Evolutionary conservation across 306 rosid genomes (phyloP).

Genomic region (Begonia peltatifolia): DNA sequence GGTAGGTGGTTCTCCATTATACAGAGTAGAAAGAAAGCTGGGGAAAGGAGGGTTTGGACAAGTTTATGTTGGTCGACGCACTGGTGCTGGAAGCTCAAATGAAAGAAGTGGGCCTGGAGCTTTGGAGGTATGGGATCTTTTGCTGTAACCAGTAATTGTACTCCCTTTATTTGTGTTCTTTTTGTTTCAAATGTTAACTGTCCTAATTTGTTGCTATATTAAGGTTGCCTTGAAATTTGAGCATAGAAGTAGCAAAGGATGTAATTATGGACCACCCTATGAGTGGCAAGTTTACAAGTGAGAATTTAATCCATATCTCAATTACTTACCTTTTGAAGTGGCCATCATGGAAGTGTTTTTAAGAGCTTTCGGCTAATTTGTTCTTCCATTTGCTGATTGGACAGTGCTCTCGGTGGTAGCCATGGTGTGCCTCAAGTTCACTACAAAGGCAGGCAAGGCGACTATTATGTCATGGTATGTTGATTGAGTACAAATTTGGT

Average conservation of each 20-base stretch:
- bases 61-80: constrained; percentile 83
- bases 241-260: constrained; percentile 83
- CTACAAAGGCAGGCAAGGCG: constrained; percentile 37
- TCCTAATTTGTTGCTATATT: not conserved
- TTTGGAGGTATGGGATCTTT: constrained; percentile 39
- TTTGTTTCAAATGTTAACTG: not conserved
- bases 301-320: not conserved
- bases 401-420: constrained; percentile 35
- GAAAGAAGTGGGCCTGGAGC: constrained; percentile 72
- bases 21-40: constrained; percentile 29
- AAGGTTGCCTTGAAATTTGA: constrained; percentile 95
- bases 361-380: not conserved
- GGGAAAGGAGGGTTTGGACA: constrained; percentile 99
- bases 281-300: constrained; percentile 79
- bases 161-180: not conserved
- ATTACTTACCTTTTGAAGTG: not conserved
- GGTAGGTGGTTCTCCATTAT: constrained; percentile 42
- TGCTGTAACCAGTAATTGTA: not conserved
- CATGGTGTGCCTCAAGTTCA: constrained; percentile 44
- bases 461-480: constrained; percentile 35
- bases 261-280: constrained; percentile 72
- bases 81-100: constrained; percentile 26
- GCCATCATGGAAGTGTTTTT: not conserved
- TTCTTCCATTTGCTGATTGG: not conserved
- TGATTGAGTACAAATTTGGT: not conserved